Evolutionary conservation across 2,329 filamentous ascomycete species (phyloP), one percentile per base, ranked within the genome.

Genomic region (Curvularia verruculosa): DNA sequence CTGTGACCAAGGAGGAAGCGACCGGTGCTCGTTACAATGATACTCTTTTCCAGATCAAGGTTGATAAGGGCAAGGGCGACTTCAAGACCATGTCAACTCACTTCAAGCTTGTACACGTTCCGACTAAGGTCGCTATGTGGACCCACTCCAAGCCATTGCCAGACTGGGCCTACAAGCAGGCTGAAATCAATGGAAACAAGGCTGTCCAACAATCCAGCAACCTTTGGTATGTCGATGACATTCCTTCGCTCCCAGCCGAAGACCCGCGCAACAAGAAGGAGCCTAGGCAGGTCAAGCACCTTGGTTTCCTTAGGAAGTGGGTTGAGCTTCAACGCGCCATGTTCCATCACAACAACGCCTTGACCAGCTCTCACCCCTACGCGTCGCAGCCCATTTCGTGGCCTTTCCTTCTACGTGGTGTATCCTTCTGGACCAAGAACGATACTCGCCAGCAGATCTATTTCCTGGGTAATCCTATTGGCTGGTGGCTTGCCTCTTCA

Each of bases 151-250:
- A 88, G 58, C 91, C 95, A 48, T 86, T 99, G n/a, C 95, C 95
- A 4, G 95, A 99, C 3, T 99, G 95, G 95, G 95, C 85, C 24
- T 94, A 90, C 81, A 95, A 96, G 77, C 95, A 99, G 78, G 94
- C 96, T 72, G 95, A 99, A 77, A 97, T 99, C 82, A 99, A 99
- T 77, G 95, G 95, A 58, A 99, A 99, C 84, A 99, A 99, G 85
- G 96, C 96, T 75, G 82, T 96, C 52, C 83, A 87, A 26, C 90
- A 94, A 61, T 88, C 89, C 74, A 96, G 92, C 75, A 99, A 99
- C 75, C 84, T 96, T 60, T 99, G 95, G 95, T 89, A 90, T 67
- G 89, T 93, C 13, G 95, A 99, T 70, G 91, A 96, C 63, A 90
- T 98, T 50, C 86, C 91, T n/a, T 92, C 89, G 9, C 80, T 98